Percentiles rank a stretch among this genome's conserved stretches.
phyloP scores from a whole-genome alignment of 768 basidiomycete species.

The Lentinula detonsa region DNA sequence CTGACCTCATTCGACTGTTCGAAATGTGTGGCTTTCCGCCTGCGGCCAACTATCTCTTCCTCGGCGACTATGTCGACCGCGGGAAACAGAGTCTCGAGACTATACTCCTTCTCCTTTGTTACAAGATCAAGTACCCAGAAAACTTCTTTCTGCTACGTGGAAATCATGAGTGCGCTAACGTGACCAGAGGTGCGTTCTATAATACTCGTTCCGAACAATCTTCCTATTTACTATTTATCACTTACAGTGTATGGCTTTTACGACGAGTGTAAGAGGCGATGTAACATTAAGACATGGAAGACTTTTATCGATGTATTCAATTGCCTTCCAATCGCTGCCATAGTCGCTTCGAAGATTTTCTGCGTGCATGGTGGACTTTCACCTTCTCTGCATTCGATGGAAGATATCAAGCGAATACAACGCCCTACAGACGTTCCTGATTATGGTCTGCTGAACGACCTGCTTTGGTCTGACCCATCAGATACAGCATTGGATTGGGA shows the following conservation, averaged over 20 bases:
- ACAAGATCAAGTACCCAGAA: slow-evolving; percentile 99
- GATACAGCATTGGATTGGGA: slow-evolving; percentile 99
- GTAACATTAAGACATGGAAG: slow-evolving; percentile 99
- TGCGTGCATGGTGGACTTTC: slow-evolving; percentile 97
- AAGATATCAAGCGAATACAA: slow-evolving; percentile 96
- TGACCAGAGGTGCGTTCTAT: slow-evolving; percentile 79
- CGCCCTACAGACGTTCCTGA: slow-evolving; percentile 98
- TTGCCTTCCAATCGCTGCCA: slow-evolving; percentile 95
- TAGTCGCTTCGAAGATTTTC: slow-evolving; percentile 99
- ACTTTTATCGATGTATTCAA: slow-evolving; percentile 99
- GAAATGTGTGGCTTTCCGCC: slow-evolving; percentile 99
- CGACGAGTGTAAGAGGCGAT: slow-evolving; percentile 98
- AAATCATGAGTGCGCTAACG: slow-evolving; percentile 99
- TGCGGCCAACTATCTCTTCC: slow-evolving; percentile 93
- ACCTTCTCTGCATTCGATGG: slow-evolving; percentile 91
- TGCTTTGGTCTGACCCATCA: slow-evolving; percentile 97
- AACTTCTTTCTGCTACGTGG: slow-evolving; percentile 98
- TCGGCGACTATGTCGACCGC: slow-evolving; percentile 98
- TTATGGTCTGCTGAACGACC: slow-evolving; percentile 93
- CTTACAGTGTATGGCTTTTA: slow-evolving; percentile 94
- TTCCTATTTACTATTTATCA: not conserved
- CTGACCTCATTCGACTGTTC: slow-evolving; percentile 95
- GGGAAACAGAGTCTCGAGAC: slow-evolving; percentile 99
- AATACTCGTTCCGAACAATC: slow-evolving; percentile 5
- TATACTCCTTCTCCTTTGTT: slow-evolving; percentile 92